These are phyloP conservation scores for Phytophthora colocasiae DNA, from an alignment of 352 stramenopile genomes.

Conservation along the genomic window DNA sequence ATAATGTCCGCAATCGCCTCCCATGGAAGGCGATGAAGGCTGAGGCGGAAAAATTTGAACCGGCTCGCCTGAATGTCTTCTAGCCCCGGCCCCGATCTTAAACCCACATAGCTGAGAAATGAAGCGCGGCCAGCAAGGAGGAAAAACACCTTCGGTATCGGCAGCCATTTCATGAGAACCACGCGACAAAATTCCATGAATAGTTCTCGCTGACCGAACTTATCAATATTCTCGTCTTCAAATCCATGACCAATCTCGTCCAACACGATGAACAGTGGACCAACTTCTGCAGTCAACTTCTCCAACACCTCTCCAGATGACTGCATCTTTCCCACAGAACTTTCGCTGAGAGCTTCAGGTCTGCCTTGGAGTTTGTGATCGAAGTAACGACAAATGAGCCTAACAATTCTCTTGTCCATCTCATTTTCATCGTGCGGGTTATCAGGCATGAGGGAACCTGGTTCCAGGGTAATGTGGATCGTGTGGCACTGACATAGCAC, in stretches of 20 bases:
- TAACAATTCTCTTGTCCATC: too few relatives aligned
- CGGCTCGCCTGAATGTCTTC: not conserved
- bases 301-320: not conserved
- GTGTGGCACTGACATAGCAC: too few relatives aligned
- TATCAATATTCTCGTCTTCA: not conserved
- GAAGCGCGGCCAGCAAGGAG: conserved; percentile 19
- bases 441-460: too few relatives aligned
- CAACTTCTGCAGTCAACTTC: conserved; percentile 24
- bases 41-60: not conserved
- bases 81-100: not conserved
- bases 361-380: too few relatives aligned
- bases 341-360: too few relatives aligned
- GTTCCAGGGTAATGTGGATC: too few relatives aligned
- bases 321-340: too few relatives aligned
- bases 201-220: not conserved
- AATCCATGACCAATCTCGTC: conserved; percentile 22
- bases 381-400: too few relatives aligned
- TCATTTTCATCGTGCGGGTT: too few relatives aligned
- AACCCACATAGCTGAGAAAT: conserved; percentile 15
- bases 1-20: not conserved
- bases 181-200: not conserved
- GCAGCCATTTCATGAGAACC: not conserved
- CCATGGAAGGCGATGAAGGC: not conserved
- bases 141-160: conserved; percentile 23
- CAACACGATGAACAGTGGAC: conserved; percentile 32